Evolutionary conservation across 257 asterid species (phyloP).

Genomic region (Solanum raphanifolium): DNA sequence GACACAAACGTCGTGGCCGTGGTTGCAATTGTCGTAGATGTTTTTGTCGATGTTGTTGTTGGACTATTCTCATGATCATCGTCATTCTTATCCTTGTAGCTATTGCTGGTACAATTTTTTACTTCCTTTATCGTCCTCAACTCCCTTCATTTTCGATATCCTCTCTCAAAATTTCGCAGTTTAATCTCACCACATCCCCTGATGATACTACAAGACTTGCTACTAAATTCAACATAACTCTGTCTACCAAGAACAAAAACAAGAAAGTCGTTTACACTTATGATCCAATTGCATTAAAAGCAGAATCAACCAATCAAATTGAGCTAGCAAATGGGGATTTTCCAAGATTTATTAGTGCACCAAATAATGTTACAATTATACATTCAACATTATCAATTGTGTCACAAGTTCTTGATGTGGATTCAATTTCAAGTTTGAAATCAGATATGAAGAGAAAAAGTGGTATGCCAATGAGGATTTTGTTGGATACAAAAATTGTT

Average conservation of each 20-base stretch:
- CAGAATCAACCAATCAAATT: constrained; percentile 11
- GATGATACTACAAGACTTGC: constrained; percentile 59
- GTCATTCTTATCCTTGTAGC: constrained; percentile 42
- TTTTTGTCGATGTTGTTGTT: not conserved
- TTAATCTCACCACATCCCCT: constrained; percentile 64
- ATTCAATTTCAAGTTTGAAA: constrained; percentile 27
- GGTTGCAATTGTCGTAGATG: not conserved
- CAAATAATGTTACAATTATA: constrained; percentile 25
- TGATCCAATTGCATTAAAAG: constrained; percentile 38
- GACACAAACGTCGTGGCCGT: not conserved
- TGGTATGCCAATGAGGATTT: constrained; percentile 49
- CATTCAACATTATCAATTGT: constrained; percentile 31
- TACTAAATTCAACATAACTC: constrained; percentile 45
- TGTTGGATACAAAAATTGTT: constrained; percentile 55
- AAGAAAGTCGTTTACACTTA: constrained; percentile 35
- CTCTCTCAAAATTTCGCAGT: constrained; percentile 45
- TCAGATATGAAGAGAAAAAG: constrained; percentile 55
- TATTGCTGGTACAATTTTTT: constrained; percentile 56
- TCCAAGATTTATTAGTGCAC: constrained; percentile 33
- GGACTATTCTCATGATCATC: constrained; percentile 26
- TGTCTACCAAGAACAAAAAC: constrained; percentile 58
- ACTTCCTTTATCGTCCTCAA: constrained; percentile 71
- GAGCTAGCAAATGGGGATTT: constrained; percentile 37
- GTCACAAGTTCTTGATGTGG: constrained; percentile 41
- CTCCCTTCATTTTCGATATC: constrained; percentile 55